Evolutionary conservation across 768 basidiomycete genomes (phyloP).

Genomic region (Fibroporia radiculosa): DNA sequence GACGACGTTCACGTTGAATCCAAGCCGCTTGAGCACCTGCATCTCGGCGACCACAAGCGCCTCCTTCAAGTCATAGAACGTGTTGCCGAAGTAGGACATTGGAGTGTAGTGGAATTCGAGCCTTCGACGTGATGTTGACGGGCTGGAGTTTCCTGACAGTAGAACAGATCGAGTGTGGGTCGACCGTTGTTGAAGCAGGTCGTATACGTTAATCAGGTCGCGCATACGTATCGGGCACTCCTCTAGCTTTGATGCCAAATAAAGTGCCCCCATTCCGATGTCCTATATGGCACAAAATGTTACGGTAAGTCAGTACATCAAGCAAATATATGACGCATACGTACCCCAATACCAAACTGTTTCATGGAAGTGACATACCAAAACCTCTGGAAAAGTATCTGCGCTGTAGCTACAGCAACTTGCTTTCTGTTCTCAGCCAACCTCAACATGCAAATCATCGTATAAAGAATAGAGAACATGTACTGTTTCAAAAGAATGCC

Average conservation of each 20-base stretch:
- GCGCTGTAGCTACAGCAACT: conserved; percentile 93
- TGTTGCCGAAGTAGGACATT: conserved; percentile 84
- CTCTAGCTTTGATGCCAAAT: conserved; percentile 73
- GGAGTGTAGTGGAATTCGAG: conserved; percentile 57
- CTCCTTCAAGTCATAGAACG: conserved; percentile 94
- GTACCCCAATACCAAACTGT: conserved; percentile 87
- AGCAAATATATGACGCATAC: conserved; percentile 22
- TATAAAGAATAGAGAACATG: conserved; percentile 19
- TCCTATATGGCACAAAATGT: conserved; percentile 40
- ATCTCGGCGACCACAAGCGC: conserved; percentile 91
- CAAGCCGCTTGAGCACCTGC: conserved; percentile 93
- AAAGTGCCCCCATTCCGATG: conserved; percentile 28
- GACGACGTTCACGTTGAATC: conserved; percentile 90
- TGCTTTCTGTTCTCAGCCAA: conserved; percentile 62
- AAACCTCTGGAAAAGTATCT: conserved; percentile 94
- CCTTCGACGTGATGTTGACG: conserved; percentile 26
- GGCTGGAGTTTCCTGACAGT: conserved; percentile 16
- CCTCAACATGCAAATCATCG: background rate
- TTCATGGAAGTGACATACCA: conserved; percentile 95
- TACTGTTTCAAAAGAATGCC: conserved; percentile 89
- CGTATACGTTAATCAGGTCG: conserved; percentile 91
- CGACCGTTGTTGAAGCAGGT: conserved; percentile 76
- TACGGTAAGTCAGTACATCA: background rate
- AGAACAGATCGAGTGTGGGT: conserved; percentile 33
- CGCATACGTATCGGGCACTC: conserved; percentile 89